These are phyloP conservation scores for Flaveria robusta DNA, from an alignment of 129 eudicot species.

Conservation along the genomic window DNA sequence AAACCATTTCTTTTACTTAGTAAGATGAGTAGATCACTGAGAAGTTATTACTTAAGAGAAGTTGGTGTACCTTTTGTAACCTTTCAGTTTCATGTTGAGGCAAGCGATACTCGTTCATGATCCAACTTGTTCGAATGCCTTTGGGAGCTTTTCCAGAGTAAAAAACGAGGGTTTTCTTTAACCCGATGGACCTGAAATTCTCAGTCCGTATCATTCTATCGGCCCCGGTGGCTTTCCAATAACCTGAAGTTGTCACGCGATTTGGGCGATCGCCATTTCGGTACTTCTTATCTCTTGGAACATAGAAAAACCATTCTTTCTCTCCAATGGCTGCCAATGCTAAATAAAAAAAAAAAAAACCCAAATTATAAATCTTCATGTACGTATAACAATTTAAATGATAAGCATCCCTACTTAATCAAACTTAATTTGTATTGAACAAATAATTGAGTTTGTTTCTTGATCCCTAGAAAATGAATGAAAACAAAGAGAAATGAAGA, in stretches of 20 bases:
- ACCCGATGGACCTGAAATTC: slow-evolving; percentile 62
- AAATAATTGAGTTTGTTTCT: slow-evolving; percentile 7
- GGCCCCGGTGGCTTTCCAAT: slow-evolving; percentile 99
- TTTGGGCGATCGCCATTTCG: slow-evolving; percentile 95
- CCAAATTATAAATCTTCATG: neutral
- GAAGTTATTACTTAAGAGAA: neutral
- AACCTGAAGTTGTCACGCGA: slow-evolving; percentile 92
- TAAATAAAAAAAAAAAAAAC: slow-evolving; percentile 11
- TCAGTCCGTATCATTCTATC: slow-evolving; percentile 90
- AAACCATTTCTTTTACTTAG: neutral
- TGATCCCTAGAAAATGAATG: neutral
- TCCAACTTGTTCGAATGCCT: slow-evolving; percentile 96
- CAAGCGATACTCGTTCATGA: slow-evolving; percentile 94
- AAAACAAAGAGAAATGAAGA: neutral
- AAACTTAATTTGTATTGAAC: neutral
- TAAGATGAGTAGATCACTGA: neutral
- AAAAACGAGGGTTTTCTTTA: slow-evolving; percentile 94
- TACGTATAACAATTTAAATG: neutral
- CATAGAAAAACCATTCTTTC: slow-evolving; percentile 97
- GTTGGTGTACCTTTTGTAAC: slow-evolving; percentile 66
- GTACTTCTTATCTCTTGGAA: slow-evolving; percentile 91
- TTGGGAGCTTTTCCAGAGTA: slow-evolving; percentile 96
- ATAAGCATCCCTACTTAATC: neutral
- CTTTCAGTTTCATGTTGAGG: slow-evolving; percentile 92
- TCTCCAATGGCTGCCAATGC: slow-evolving; percentile 97